Conservation (phyloP, 2,329 filamentous ascomycete species). For the Paracoccidioides brasiliensis region DNA sequence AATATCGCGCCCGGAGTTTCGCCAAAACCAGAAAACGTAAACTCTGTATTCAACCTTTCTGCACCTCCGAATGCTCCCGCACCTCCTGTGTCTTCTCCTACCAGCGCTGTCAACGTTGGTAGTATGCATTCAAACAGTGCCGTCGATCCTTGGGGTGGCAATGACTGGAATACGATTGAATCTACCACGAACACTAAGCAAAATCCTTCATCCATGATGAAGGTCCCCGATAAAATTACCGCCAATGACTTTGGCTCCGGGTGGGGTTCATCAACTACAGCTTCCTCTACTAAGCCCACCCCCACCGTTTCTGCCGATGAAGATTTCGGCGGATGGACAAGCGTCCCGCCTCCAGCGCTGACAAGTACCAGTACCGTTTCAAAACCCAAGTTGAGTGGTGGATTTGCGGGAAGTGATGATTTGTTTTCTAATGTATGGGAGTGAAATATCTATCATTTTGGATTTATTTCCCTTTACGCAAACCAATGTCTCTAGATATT, state of each 20-base stretch:
- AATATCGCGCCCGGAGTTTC: constrained; percentile 29
- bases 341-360: constrained; percentile 43
- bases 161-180: constrained; percentile 64
- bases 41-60: constrained; percentile 75
- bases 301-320: constrained; percentile 76
- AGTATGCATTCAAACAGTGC: constrained; percentile 20
- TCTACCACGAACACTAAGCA: constrained; percentile 39
- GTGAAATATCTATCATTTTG: constrained; percentile 30
- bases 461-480: not conserved
- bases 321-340: constrained; percentile 92
- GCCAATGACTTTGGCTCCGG: constrained; percentile 54
- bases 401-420: constrained; percentile 57
- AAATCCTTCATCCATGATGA: constrained; percentile 26
- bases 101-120: constrained; percentile 34
- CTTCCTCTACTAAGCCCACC: constrained; percentile 23
- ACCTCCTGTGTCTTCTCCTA: constrained; percentile 19
- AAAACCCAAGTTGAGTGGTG: constrained; percentile 33
- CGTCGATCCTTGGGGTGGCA: constrained; percentile 72
- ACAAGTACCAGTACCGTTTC: constrained; percentile 29
- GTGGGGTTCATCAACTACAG: constrained; percentile 39
- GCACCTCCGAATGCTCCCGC: constrained; percentile 23
- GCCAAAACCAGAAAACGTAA: constrained; percentile 31
- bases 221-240: constrained; percentile 35
- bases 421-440: constrained; percentile 95
- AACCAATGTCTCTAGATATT: not conserved